A percentile compares a stretch with the other conserved stretches of the same genome.
Evolutionary conservation across 2,329 filamentous ascomycete genomes (phyloP).

Genomic region (Corniculantispora saksenae): DNA sequence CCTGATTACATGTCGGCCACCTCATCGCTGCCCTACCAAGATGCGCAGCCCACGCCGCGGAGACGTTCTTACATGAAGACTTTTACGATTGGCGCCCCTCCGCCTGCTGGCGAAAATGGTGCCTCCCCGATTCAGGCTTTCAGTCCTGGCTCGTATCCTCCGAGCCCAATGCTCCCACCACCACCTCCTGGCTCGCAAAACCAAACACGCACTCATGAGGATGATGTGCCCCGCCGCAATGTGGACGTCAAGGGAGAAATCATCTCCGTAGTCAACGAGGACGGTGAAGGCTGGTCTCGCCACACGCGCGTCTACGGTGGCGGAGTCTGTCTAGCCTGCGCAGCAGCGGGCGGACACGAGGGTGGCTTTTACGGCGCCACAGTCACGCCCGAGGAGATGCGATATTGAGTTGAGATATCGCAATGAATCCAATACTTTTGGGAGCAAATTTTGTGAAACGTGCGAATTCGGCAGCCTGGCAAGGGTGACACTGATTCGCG

Average conservation of each 20-base stretch:
- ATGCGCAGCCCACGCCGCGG: slow-evolving; percentile 35
- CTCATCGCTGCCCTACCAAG: slow-evolving; percentile 28
- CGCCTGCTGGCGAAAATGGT: slow-evolving; percentile 24
- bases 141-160: slow-evolving; percentile 49
- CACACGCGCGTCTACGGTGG: slow-evolving; percentile 62
- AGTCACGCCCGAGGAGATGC: slow-evolving; percentile 54
- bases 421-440: not conserved
- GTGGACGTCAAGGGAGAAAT: slow-evolving; percentile 53
- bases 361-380: slow-evolving; percentile 56
- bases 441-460: not conserved
- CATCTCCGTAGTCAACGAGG: slow-evolving; percentile 48
- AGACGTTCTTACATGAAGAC: slow-evolving; percentile 46
- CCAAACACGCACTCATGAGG: not conserved
- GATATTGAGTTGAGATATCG: slow-evolving; percentile 29
- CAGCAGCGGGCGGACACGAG: slow-evolving; percentile 46
- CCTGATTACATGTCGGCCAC: slow-evolving; percentile 49
- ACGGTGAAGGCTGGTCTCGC: slow-evolving; percentile 54
- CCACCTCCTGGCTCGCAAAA: slow-evolving; percentile 38
- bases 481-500: not conserved
- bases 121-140: slow-evolving; percentile 32
- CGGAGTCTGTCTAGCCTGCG: slow-evolving; percentile 57
- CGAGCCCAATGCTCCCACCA: slow-evolving; percentile 49
- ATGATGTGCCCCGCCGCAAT: slow-evolving; percentile 34
- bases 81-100: slow-evolving; percentile 37
- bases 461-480: not conserved